Base-by-base conservation (phyloP, 768 basidiomycete genomes). In the Kwoniella bestiolae region DNA sequence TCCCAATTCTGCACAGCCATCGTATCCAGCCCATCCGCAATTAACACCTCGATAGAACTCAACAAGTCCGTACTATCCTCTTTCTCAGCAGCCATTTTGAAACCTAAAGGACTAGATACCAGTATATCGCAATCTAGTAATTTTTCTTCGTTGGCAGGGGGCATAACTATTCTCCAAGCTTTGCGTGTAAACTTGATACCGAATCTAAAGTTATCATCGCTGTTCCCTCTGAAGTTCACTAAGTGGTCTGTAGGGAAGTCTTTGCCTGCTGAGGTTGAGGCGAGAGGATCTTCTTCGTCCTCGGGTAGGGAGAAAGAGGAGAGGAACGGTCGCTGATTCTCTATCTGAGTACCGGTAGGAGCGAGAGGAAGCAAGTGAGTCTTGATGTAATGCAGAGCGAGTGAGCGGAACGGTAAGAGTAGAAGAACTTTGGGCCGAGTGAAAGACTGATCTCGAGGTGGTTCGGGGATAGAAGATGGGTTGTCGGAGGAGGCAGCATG, bases 1-100 rank as follows among this genome's bases (percentile, higher is more conserved):
- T 97, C 94, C 96, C 96, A 99, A 74, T 99, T 99, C 83, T 98
- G 96, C 96, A 98, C 98, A 3, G 87, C 86, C 72, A 98, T 85
- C 3, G 90, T 90, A 79, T 98, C 93, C 84, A 92, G 84, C 75
- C 96, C 94, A 79, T 98, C 96, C 16, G 92, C 85, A n/a, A 98
- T 82, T 23, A 93, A 82, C 5, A 98, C 82, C 77, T 99, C 96
- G 60, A 99, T 90, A 2, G 93, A 95, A 11, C 91, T 91, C 56
- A 99, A 83, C 78, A 95, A 93, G 81, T 99, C 96, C 11, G 87
- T 88, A 71, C 65, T 94, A 91, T 90, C 90, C 78, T 99, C 92
- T 79, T 92, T 96, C 81, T 98, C 95, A 38, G 95, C 92, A 0
- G 89, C 89, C 85, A 94, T 86, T 72, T 94, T 85, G 65, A 99